phyloP scores from a whole-genome alignment of 345 rosid genomes.

The Murraya koenigii region DNA sequence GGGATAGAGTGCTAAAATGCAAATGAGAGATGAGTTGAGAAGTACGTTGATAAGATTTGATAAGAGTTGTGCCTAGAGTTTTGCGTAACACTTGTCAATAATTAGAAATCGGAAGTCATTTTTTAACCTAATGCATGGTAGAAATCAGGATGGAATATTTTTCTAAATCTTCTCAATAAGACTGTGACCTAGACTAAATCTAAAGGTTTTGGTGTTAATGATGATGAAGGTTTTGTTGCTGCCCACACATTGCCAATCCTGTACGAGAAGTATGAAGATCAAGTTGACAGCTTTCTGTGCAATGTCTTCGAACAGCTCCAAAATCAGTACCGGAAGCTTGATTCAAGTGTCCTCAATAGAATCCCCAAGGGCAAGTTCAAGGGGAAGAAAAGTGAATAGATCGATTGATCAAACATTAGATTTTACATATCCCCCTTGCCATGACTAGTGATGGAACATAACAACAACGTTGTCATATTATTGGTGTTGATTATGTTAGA shows the following conservation, averaged over 20 bases:
- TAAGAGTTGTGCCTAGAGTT: neutral
- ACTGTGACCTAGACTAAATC: neutral
- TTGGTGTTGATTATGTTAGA: neutral
- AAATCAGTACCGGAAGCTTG: constrained; percentile 58
- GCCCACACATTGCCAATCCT: constrained; percentile 92
- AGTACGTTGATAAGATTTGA: neutral
- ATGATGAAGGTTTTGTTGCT: constrained; percentile 69
- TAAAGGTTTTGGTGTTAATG: neutral
- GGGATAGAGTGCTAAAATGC: neutral
- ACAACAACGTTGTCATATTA: neutral
- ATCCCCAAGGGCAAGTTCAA: constrained; percentile 69
- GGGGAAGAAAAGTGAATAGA: constrained; percentile 67
- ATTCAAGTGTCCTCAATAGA: constrained; percentile 58
- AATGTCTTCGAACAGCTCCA: constrained; percentile 55
- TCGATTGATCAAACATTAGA: neutral
- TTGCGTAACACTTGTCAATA: too few species aligned
- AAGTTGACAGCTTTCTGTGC: constrained; percentile 62
- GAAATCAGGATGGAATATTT: neutral
- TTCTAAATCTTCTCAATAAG: neutral
- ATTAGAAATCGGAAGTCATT: neutral
- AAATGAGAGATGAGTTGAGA: neutral
- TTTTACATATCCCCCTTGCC: neutral
- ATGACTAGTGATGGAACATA: neutral
- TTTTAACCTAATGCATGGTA: neutral
- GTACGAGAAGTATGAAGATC: constrained; percentile 78